Evolutionary conservation across 768 basidiomycete species (phyloP).

Genomic region (Exidia glandulosa): DNA sequence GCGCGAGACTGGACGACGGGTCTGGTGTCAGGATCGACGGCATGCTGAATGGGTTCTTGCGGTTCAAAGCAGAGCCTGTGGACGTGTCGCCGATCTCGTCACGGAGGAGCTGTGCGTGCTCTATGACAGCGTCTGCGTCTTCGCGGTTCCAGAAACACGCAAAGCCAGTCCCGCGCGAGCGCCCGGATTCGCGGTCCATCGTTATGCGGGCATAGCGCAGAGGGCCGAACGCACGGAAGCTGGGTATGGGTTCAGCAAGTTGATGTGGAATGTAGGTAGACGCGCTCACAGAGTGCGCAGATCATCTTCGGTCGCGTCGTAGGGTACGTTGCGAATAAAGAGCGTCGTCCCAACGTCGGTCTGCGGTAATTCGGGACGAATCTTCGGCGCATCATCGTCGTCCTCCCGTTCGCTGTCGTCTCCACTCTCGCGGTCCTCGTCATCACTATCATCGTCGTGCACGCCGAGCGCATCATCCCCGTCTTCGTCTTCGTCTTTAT

Average conservation of each 20-base stretch:
- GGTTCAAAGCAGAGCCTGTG: slow-evolving; percentile 17
- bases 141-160: slow-evolving; percentile 93
- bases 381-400: slow-evolving; percentile 28
- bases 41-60: slow-evolving; percentile 74
- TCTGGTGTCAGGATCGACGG: slow-evolving; percentile 90
- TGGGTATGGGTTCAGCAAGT: slow-evolving; percentile 18
- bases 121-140: slow-evolving; percentile 76
- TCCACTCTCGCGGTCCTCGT: slow-evolving; percentile 15
- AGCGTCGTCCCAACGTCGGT: slow-evolving; percentile 85
- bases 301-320: slow-evolving; percentile 88
- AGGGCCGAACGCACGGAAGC: slow-evolving; percentile 86
- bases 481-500: slow-evolving; percentile 25
- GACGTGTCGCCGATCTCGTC: slow-evolving; percentile 45
- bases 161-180: slow-evolving; percentile 92
- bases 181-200: slow-evolving; percentile 67
- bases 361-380: slow-evolving; percentile 61
- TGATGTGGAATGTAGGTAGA: neutral
- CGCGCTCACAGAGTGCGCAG: slow-evolving; percentile 61
- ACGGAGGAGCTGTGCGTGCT: slow-evolving; percentile 65
- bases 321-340: slow-evolving; percentile 90
- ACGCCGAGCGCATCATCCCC: slow-evolving; percentile 20
- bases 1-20: slow-evolving; percentile 75
- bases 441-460: slow-evolving; percentile 17
- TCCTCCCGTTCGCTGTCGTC: slow-evolving; percentile 19
- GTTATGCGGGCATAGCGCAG: slow-evolving; percentile 90